Evolutionary conservation across 805 yeast species (phyloP).

Genomic region (Starmerella apicola): DNA sequence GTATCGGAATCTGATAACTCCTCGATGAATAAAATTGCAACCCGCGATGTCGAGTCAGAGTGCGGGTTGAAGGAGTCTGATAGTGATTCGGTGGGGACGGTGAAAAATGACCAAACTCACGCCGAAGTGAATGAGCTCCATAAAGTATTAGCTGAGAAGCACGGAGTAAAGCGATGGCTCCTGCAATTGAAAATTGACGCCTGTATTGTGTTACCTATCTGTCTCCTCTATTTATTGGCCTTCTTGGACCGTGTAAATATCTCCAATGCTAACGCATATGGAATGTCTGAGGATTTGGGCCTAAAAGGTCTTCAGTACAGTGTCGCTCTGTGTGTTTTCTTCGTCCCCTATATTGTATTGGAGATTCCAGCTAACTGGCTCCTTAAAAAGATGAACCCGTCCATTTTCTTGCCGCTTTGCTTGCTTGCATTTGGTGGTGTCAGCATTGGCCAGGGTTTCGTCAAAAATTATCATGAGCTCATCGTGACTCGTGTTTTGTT

Average conservation of each 20-base stretch:
- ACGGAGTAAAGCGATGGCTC: conserved; percentile 41
- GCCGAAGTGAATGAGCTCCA: neutral
- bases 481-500: conserved; percentile 52
- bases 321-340: conserved; percentile 54
- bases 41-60: too few species aligned
- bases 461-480: conserved; percentile 44
- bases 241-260: conserved; percentile 75
- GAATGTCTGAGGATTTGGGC: conserved; percentile 43
- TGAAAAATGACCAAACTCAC: too few species aligned
- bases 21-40: too few species aligned
- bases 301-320: conserved; percentile 50
- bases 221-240: conserved; percentile 60
- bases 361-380: conserved; percentile 54
- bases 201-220: conserved; percentile 65
- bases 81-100: too few species aligned
- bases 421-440: conserved; percentile 53
- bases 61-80: too few species aligned
- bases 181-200: conserved; percentile 55
- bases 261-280: conserved; percentile 67
- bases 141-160: conserved; percentile 4
- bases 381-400: conserved; percentile 49
- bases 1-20: too few species aligned
- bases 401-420: conserved; percentile 47
- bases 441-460: conserved; percentile 55
- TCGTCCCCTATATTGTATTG: conserved; percentile 53